phyloP scores from a whole-genome alignment of 2,329 filamentous ascomycete genomes.

The Fusarium domesticum region DNA sequence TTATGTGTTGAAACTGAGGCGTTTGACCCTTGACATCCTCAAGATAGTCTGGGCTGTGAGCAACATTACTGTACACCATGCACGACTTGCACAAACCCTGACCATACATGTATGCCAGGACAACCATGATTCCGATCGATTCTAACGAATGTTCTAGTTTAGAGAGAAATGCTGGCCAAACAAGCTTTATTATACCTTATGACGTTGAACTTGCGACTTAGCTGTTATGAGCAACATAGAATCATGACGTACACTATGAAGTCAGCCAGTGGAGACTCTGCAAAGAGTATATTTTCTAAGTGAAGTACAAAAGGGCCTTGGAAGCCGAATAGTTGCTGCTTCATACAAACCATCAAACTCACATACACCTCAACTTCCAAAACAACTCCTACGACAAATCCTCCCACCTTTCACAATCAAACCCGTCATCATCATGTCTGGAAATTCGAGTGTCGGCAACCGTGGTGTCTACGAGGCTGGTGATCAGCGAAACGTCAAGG shows the following conservation, averaged over 20 bases:
- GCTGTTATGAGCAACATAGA: slow-evolving; percentile 8
- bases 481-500: slow-evolving; percentile 67
- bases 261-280: slow-evolving; percentile 26
- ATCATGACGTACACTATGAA: slow-evolving; percentile 33
- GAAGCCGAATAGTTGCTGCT: background rate
- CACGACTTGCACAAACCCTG: background rate
- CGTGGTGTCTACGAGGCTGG: slow-evolving; percentile 67
- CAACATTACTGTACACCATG: background rate
- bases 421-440: slow-evolving; percentile 32
- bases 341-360: slow-evolving; percentile 1
- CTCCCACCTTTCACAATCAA: background rate
- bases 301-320: slow-evolving; percentile 21
- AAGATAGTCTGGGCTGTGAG: background rate
- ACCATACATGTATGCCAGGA: too few relatives aligned
- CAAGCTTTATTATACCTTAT: slow-evolving; percentile 4
- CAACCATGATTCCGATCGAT: background rate
- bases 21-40: too few relatives aligned
- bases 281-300: slow-evolving; percentile 13
- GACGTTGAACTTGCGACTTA: slow-evolving; percentile 20
- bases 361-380: background rate
- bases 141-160: background rate
- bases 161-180: background rate
- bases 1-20: too few relatives aligned
- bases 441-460: slow-evolving; percentile 64
- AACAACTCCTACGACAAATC: too few relatives aligned